Conservation (phyloP, 2,329 filamentous ascomycete genomes). For the Fusarium poae region DNA sequence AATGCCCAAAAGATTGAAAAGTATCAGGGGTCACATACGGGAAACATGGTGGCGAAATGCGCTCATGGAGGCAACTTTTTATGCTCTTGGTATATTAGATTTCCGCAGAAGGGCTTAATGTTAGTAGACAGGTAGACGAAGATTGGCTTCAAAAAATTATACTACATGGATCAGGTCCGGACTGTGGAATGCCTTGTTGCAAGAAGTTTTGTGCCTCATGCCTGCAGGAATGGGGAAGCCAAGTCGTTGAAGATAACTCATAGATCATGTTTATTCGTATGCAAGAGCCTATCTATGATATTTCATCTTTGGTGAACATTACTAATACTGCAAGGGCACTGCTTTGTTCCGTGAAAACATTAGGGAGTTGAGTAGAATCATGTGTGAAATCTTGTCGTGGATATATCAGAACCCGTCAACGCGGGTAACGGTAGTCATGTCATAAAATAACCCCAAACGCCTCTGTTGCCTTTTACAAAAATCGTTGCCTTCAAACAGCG, state of each 20-base stretch:
- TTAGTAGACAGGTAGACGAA: slow-evolving; percentile 25
- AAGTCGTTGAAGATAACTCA: slow-evolving; percentile 14
- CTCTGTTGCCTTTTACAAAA: slow-evolving; percentile 36
- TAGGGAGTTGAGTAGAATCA: slow-evolving; percentile 25
- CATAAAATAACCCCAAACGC: slow-evolving; percentile 36
- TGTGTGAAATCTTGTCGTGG: slow-evolving; percentile 19
- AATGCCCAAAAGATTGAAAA: slow-evolving; percentile 13
- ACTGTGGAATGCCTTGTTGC: slow-evolving; percentile 11
- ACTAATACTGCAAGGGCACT: slow-evolving; percentile 38
- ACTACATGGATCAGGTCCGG: not conserved
- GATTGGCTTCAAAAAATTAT: slow-evolving; percentile 12
- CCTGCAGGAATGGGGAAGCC: not conserved
- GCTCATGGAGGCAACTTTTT: slow-evolving; percentile 10
- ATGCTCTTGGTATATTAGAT: slow-evolving; percentile 14
- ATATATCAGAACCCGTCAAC: slow-evolving; percentile 24
- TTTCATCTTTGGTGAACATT: slow-evolving; percentile 29
- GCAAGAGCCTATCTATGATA: slow-evolving; percentile 17
- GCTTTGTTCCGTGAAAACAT: slow-evolving; percentile 17
- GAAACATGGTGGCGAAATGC: slow-evolving; percentile 23
- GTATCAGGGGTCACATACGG: slow-evolving; percentile 8
- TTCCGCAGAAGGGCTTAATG: slow-evolving; percentile 13
- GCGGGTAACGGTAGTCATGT: slow-evolving; percentile 16
- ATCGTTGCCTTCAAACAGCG: slow-evolving; percentile 13
- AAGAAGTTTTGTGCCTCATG: slow-evolving; percentile 6
- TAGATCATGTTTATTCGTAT: slow-evolving; percentile 32